A percentile compares a stretch with the other conserved stretches of the same genome.
Evolutionary conservation across 2,329 filamentous ascomycete species (phyloP).

Genomic region (Penicillium sp.): DNA sequence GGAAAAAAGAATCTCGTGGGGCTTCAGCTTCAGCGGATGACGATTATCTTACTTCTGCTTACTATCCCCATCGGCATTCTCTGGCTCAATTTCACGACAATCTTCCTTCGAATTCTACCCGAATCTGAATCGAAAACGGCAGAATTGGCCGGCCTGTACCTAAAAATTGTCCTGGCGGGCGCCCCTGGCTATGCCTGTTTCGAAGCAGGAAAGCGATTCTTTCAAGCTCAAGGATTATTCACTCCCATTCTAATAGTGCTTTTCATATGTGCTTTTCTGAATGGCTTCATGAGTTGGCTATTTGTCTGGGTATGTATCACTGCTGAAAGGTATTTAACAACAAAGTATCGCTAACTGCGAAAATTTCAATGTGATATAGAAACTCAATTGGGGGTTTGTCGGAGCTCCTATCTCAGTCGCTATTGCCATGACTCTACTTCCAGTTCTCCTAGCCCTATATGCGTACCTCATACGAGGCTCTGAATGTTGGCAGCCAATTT

Average conservation of each 20-base stretch:
- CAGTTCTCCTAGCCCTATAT: slow-evolving; percentile 72
- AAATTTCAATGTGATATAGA: slow-evolving; percentile 28
- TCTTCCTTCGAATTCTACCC: slow-evolving; percentile 70
- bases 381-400: slow-evolving; percentile 70
- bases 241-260: slow-evolving; percentile 81
- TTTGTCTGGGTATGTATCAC: slow-evolving; percentile 68
- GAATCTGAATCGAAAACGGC: slow-evolving; percentile 66
- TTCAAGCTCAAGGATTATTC: slow-evolving; percentile 86
- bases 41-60: slow-evolving; percentile 73
- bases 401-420: slow-evolving; percentile 79
- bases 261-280: slow-evolving; percentile 81
- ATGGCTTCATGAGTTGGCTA: slow-evolving; percentile 78
- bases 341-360: neutral
- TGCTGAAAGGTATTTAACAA: neutral
- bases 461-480: slow-evolving; percentile 71
- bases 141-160: slow-evolving; percentile 71
- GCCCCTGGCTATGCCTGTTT: slow-evolving; percentile 77
- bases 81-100: slow-evolving; percentile 70
- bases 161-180: slow-evolving; percentile 71
- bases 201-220: slow-evolving; percentile 80
- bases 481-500: slow-evolving; percentile 82
- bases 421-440: slow-evolving; percentile 75
- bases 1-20: slow-evolving; percentile 88
- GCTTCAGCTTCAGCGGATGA: slow-evolving; percentile 79
- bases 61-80: slow-evolving; percentile 73